A percentile compares a stretch with the other conserved stretches of the same genome.
Conservation (phyloP, 1,139 yeast species). For the Protomyces inouyei region DNA sequence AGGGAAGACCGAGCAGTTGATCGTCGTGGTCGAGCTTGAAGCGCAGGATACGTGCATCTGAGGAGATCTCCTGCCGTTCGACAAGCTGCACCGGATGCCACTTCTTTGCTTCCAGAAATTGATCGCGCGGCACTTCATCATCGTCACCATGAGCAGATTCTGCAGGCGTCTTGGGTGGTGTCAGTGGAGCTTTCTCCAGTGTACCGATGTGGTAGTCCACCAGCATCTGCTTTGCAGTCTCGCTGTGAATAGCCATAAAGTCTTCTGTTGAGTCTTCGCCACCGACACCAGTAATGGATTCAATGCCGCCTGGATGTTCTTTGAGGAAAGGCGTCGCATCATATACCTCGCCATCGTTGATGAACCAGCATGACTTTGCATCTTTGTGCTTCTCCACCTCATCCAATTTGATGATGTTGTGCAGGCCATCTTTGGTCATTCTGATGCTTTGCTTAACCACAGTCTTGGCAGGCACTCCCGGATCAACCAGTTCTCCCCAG, state of each 20-base stretch:
- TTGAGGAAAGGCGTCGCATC: conserved; percentile 72
- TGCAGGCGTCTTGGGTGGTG: conserved; percentile 17
- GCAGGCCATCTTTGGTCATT: conserved; percentile 31
- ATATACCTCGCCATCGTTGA: conserved; percentile 50
- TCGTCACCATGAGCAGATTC: conserved; percentile 9
- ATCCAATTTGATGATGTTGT: conserved; percentile 40
- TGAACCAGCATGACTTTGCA: conserved; percentile 53
- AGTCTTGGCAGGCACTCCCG: not conserved
- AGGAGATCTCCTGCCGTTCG: not conserved
- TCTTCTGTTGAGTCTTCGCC: conserved; percentile 60
- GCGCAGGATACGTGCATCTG: conserved; percentile 58
- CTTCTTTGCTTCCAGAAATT: conserved; percentile 33
- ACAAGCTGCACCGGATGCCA: conserved; percentile 32
- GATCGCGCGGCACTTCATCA: conserved; percentile 8
- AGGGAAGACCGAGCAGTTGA: conserved; percentile 68
- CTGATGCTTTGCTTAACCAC: conserved; percentile 27
- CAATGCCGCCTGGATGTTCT: conserved; percentile 69
- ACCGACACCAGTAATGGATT: conserved; percentile 53
- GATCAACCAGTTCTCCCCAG: conserved; percentile 38
- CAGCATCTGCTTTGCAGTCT: conserved; percentile 34
- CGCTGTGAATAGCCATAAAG: conserved; percentile 42
- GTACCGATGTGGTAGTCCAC: conserved; percentile 33
- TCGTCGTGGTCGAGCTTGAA: conserved; percentile 68
- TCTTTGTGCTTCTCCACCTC: conserved; percentile 46
- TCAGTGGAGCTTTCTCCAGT: conserved; percentile 24